Conservation (phyloP, 2,329 filamentous ascomycete genomes). For the Penicillium sp. region DNA sequence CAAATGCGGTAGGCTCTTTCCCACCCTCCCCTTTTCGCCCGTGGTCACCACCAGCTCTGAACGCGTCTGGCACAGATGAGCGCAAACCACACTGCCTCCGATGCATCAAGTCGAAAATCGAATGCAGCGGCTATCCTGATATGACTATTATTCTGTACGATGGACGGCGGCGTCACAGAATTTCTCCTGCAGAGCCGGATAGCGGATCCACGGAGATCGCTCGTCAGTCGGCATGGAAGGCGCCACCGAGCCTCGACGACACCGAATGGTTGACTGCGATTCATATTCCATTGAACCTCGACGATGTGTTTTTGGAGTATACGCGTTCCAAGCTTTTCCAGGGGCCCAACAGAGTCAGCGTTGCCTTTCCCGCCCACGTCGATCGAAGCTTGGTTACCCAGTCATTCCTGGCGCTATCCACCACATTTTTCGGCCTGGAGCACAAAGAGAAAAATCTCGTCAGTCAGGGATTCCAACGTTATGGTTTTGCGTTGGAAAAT, state of each 20-base stretch:
- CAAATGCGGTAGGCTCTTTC: neutral
- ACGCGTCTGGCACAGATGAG: neutral
- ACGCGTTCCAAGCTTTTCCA: neutral
- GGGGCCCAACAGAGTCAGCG: neutral
- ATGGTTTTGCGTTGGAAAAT: neutral
- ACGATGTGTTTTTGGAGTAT: conserved; percentile 1
- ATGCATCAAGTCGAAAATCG: neutral
- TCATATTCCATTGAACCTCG: neutral
- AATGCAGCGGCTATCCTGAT: neutral
- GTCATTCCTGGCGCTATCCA: neutral
- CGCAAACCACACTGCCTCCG: neutral
- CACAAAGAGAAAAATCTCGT: neutral
- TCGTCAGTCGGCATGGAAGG: neutral
- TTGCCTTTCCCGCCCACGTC: neutral
- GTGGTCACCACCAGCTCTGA: neutral
- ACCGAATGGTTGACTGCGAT: neutral
- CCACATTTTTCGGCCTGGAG: conserved; percentile 2
- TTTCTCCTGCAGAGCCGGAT: neutral
- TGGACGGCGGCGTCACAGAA: neutral
- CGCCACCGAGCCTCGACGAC: neutral
- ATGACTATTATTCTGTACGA: conserved; percentile 7
- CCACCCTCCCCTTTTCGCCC: neutral
- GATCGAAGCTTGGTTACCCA: neutral
- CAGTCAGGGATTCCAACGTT: neutral
- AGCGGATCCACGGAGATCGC: neutral